phyloP scores from a whole-genome alignment of 2,329 filamentous ascomycete species.

The Fusarium lyarnte region DNA sequence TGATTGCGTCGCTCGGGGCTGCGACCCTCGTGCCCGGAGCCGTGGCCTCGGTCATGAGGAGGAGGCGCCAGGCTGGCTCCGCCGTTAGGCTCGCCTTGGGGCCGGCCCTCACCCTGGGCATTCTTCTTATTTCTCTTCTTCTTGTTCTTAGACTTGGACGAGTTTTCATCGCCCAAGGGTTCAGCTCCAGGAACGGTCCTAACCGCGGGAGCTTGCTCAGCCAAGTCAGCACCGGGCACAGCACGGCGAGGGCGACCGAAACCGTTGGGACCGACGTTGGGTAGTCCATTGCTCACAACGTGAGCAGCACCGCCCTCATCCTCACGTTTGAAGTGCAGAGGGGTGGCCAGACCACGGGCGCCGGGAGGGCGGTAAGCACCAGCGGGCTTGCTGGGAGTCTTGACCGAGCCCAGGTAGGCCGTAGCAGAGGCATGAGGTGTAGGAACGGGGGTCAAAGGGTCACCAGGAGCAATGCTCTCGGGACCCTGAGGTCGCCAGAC shows the following conservation, averaged over 20 bases:
- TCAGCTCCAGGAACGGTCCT: conserved; percentile 73
- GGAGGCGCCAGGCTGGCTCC: conserved; percentile 60
- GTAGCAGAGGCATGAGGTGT: conserved; percentile 83
- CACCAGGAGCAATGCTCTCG: conserved; percentile 66
- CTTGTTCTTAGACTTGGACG: conserved; percentile 95
- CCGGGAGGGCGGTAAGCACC: conserved; percentile 96
- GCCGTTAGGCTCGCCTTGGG: conserved; percentile 55
- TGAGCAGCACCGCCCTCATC: conserved; percentile 95
- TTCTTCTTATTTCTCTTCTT: conserved; percentile 96
- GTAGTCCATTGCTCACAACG: conserved; percentile 78
- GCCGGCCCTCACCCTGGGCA: conserved; percentile 77
- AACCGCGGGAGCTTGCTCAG: conserved; percentile 73
- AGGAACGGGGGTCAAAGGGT: conserved; percentile 80
- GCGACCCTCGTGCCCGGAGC: conserved; percentile 62
- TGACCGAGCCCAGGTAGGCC: conserved; percentile 83
- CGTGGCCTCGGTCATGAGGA: conserved; percentile 49
- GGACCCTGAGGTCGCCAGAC: conserved; percentile 82
- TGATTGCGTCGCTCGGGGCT: conserved; percentile 71
- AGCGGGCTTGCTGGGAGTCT: conserved; percentile 96
- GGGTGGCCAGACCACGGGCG: conserved; percentile 87
- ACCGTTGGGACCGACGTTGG: conserved; percentile 77
- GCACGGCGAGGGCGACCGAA: conserved; percentile 80
- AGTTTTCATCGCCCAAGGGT: conserved; percentile 73
- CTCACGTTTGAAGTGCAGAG: conserved; percentile 95
- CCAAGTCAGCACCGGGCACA: conserved; percentile 86